Base-by-base conservation (phyloP, 1,139 yeast genomes). In the Saccharomycopsis phalli region DNA sequence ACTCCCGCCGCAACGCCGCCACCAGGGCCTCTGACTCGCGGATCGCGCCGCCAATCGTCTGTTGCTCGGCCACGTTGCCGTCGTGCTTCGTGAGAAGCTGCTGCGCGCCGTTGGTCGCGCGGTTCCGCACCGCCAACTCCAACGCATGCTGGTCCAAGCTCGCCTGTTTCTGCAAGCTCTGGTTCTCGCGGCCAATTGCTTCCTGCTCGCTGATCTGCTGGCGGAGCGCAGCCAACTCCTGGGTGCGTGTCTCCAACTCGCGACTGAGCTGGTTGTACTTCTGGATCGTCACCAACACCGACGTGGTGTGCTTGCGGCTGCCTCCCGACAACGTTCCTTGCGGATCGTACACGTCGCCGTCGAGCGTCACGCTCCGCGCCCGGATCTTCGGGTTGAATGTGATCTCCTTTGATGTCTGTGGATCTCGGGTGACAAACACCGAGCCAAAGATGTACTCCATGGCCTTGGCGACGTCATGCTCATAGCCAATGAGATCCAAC, bases 281-380 rank as follows among this genome's bases (percentile, higher is more conserved):
- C 53, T 81, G 94, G 55, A 88, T 74, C 38, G 73, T 74, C 6
- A 76, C 59, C 44, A 91, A 65, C 4, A 81, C 59, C 0, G 87
- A 73, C 4, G 73, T 67, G 11, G 75, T 68, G 36, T 53, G 59
- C 49, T 69, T 75, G 50, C 91, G 71, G 18, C 94, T 79, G n/a
- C 98, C 98, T 40, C 99, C 99, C 1, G 96, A 83, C 31, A 93
- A 65, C 18, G 94, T 86, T 11, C 99, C 99, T 51, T 81, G 87
- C 0, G 98, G 98, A 56, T 93, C 98, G 60, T 88, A 93, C 8
- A 81, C 72, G 59, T 91, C 98, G 37, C 98, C 99, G 40, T 88
- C 93, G 31, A 83, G 58, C 0, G 99, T 93, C 11, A 93, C 88
- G n/a, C 95, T 81, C 53, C 91, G 76, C 1, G 88, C 69, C 49